Evolutionary conservation across 2,329 filamentous ascomycete species (phyloP), one percentile per base, ranked within the genome.

Genomic region (Ceratocystis colombiana): DNA sequence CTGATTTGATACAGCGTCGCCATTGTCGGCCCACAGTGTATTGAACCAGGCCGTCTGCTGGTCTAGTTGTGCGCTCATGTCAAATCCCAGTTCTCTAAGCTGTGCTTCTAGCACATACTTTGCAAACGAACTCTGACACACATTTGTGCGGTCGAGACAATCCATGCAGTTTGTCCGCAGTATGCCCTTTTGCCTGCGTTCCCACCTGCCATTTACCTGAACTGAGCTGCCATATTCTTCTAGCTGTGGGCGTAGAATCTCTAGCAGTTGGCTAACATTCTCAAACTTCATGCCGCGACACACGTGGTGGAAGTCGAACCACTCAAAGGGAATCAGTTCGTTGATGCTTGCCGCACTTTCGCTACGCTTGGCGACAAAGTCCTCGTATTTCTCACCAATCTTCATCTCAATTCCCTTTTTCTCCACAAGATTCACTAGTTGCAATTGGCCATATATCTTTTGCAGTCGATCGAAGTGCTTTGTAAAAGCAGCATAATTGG

Each of bases 141-240:
- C 92, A 71, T 97, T 97, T 1, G 94, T 99, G 25, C 94, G 85
- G 74, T 99, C 94, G 8, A 99, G 79, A 71, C 94, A 99, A 73
- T 99, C 94, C 94, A 99, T 97, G 75, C 94, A 99, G 73, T 99
- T 99, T 1, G 91, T 96, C 66, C 94, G 83, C n/a, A 97, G 74
- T 5, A 96, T 84, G 1, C 92, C 92, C 30, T 78, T 80, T 73
- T 96, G 92, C 20, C 25, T 46, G 3, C 73, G 71, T 17, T 75
- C 70, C 15, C 82, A 67, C 37, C 75, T 72, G 1, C 79, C 80
- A 20, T 78, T 75, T 12, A 75, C 71, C 64, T 80, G 77, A 1
- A 89, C 82, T 0, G 88, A 90, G 77, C 89, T 91, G 0, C 89
- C 87, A 59, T 88, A 84, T 3, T 80, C 78, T 55, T 88, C 84